phyloP scores from a whole-genome alignment of 2,329 filamentous ascomycete genomes.

The Plectosphaerella plurivora region DNA sequence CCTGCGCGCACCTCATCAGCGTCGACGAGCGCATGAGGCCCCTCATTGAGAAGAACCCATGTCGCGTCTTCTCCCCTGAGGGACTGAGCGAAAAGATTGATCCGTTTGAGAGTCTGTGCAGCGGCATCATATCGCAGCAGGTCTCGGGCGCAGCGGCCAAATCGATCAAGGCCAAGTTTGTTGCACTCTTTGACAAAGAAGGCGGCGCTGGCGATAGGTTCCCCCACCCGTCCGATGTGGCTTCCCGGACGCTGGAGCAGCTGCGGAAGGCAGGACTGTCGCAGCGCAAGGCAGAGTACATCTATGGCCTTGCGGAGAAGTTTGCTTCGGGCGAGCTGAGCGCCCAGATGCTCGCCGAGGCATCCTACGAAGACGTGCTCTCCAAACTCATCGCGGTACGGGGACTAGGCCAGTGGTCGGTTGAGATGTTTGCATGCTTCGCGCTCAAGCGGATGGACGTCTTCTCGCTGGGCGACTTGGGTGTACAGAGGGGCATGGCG shows the following conservation, averaged over 20 bases:
- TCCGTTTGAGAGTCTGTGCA: constrained; percentile 78
- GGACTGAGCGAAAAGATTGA: constrained; percentile 82
- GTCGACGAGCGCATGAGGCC: constrained; percentile 68
- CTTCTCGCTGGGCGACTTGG: constrained; percentile 86
- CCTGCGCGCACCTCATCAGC: constrained; percentile 67
- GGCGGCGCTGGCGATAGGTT: constrained; percentile 42
- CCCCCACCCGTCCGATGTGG: constrained; percentile 72
- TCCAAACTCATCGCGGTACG: constrained; percentile 79
- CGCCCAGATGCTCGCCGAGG: constrained; percentile 69
- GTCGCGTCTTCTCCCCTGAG: constrained; percentile 73
- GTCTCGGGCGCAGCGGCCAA: constrained; percentile 89
- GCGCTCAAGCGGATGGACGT: constrained; percentile 92
- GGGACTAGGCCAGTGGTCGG: constrained; percentile 84
- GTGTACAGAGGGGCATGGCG: constrained; percentile 93
- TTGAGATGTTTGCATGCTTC: constrained; percentile 98
- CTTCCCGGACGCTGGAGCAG: constrained; percentile 53
- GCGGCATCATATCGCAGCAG: constrained; percentile 93
- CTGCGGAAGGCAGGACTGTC: constrained; percentile 85
- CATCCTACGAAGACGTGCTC: constrained; percentile 81
- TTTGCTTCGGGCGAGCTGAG: constrained; percentile 73
- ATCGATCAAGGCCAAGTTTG: constrained; percentile 82
- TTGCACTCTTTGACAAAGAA: constrained; percentile 60
- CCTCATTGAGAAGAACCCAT: constrained; percentile 71
- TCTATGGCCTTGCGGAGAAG: constrained; percentile 78
- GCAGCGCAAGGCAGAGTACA: constrained; percentile 93